Evolutionary conservation across 371 early-diverging fungal species (phyloP), one percentile per base, ranked within the genome.

Genomic region (Quaeritorhiza haematococci): DNA sequence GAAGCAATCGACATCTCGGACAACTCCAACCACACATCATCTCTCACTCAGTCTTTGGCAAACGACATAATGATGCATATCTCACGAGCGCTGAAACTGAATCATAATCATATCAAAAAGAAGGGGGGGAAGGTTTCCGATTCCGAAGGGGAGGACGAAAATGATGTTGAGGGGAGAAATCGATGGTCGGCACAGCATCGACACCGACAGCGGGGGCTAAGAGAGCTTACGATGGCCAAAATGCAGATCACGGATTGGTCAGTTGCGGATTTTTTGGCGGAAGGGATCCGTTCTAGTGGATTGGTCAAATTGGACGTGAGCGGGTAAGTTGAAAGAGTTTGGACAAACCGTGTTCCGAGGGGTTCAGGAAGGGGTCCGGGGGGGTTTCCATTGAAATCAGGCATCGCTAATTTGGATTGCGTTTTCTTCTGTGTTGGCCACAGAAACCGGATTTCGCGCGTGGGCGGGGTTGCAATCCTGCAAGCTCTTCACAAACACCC

Each of bases 361-460:
- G n/a, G n/a, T n/a, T n/a, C n/a, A n/a, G n/a, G n/a, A n/a, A n/a
- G n/a, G n/a, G n/a, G n/a, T n/a, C n/a, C n/a, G n/a, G n/a, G n/a
- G n/a, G n/a, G n/a, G n/a, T n/a, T n/a, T n/a, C n/a, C n/a, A n/a
- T n/a, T n/a, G n/a, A n/a, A n/a, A n/a, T n/a, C n/a, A n/a, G n/a
- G n/a, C n/a, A n/a, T n/a, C n/a, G n/a, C n/a, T n/a, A n/a, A n/a
- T n/a, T n/a, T n/a, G n/a, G n/a, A n/a, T n/a, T n/a, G n/a, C n/a
- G n/a, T n/a, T n/a, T n/a, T n/a, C n/a, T n/a, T 2, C 46, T 26
- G 23, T 24, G 19, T 3, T 59, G 17, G 3, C 23, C 34, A 24
- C 49, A 76, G 77, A 34, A 77, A 77, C 52, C 44, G 56, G 32
- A 67, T 77, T 51, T 68, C 71, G 3, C 64, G 77, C 4, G 77